A percentile compares a stretch with the other conserved stretches of the same genome.
These are phyloP conservation scores for Neospora caninum DNA, from an alignment of 169 alveolate species.

Conservation along the genomic window DNA sequence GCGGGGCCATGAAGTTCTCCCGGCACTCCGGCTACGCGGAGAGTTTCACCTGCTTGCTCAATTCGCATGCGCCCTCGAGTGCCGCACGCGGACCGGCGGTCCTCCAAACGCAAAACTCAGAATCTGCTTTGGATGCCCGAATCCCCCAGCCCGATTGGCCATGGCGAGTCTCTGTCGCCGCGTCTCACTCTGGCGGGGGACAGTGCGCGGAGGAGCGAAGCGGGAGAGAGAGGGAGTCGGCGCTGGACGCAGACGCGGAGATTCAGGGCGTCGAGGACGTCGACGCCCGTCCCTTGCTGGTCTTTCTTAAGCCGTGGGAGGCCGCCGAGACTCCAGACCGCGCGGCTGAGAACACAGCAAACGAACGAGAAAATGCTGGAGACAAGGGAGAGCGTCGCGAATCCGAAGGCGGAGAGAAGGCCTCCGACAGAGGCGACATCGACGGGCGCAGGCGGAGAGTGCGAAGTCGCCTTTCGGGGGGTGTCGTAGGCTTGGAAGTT, in stretches of 20 bases:
- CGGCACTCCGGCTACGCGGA: slow-evolving; percentile 41
- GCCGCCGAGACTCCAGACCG: not conserved
- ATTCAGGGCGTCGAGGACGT: slow-evolving; percentile 16
- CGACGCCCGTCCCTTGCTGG: not conserved
- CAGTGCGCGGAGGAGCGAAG: not conserved
- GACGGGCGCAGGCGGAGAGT: not conserved
- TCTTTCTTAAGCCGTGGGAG: not conserved
- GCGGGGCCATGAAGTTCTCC: slow-evolving; percentile 50
- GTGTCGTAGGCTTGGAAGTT: slow-evolving; percentile 27
- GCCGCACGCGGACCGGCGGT: not conserved
- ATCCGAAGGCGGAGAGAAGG: not conserved
- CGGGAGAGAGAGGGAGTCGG: not conserved
- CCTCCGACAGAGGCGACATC: not conserved
- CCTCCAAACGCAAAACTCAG: not conserved
- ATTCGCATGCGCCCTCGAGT: not conserved
- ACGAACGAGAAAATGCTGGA: not conserved
- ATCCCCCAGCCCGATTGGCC: not conserved
- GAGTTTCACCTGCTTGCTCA: slow-evolving; percentile 51
- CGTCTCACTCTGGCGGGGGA: not conserved
- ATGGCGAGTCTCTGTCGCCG: not conserved
- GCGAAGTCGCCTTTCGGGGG: not conserved
- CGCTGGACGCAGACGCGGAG: not conserved
- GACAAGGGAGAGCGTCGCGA: not conserved
- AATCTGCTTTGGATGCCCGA: not conserved
- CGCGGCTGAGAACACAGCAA: not conserved